Base-by-base conservation (phyloP, 2,329 filamentous ascomycete genomes). In the Huntiella abstrusa region DNA sequence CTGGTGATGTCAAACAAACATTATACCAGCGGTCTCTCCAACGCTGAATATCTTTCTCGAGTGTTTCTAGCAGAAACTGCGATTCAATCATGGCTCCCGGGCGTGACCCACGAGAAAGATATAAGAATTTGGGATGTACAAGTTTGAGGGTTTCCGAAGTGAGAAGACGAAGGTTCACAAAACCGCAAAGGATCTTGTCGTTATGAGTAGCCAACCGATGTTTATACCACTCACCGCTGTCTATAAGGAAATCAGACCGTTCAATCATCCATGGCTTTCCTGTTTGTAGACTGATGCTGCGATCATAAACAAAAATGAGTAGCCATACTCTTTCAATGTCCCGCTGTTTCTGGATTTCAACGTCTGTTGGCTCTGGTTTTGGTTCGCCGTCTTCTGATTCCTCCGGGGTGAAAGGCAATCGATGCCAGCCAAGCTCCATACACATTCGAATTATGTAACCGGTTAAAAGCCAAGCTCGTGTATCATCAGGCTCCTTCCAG, bases 211-310 rank as follows among this genome's bases (percentile, higher is more conserved):
- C 59, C 35, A 56, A 47, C 0, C 48, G 49, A 17, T 59, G 54
- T 6, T 52, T 52, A 51, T 59, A 57, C 62, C 62, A 65, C 10
- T 51, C 52, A 13, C 58, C 57, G 5, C 57, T 52, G n/a, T 60
- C 57, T 19, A 58, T 56, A 41, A 64, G 60, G 41, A 64, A 57
- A 12, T 57, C 54, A 36, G 55, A 59, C 10, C 58, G 54, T 33
- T 63, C 60, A 17, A 64, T 62, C 62, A 65, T 65, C 54, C 58
- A 63, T 0, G 63, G 62, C 42, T 61, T 63, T 4, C 62, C 62
- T 1, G 61, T 57, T 48, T 65, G 62, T 4, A 64, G 46, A 38
- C 62, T 64, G 38, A 64, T 57, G 44, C 62, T 64, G 46, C 60
- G 53, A 49, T 64, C 61, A 49, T 63, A 64, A 0, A 63, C 58